phyloP scores from a whole-genome alignment of 192 early-diverging fungal genomes.

The Backusella liffmaniae region DNA sequence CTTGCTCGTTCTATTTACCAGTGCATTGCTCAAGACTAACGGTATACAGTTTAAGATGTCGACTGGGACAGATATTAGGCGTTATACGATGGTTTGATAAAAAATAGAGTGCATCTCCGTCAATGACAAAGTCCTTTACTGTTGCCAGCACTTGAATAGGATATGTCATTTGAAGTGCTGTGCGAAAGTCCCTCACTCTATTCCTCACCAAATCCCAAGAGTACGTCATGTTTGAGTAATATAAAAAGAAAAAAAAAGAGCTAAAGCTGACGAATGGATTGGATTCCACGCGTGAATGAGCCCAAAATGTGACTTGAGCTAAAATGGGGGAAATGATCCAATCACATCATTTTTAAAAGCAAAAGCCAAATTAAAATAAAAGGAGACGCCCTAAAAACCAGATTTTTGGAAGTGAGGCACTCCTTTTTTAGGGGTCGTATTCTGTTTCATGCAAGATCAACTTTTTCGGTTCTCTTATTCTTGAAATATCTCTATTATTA shows the following conservation, averaged over 20 bases:
- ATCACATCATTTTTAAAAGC: not conserved
- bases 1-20: not conserved
- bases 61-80: conserved; percentile 4
- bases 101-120: conserved; percentile 54
- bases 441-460: no score
- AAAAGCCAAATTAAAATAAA: not conserved
- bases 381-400: not conserved
- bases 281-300: not conserved
- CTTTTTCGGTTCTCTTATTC: no score
- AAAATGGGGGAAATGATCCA: not conserved
- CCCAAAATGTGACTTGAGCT: not conserved
- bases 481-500: no score
- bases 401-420: no score
- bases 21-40: conserved; percentile 28
- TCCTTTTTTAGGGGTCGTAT: not conserved
- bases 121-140: conserved; percentile 56
- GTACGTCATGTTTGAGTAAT: conserved; percentile 2
- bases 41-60: conserved; percentile 24
- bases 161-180: conserved; percentile 33
- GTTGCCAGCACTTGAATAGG: conserved; percentile 35
- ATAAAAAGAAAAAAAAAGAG: not conserved
- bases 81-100: conserved; percentile 32
- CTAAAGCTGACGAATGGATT: not conserved
- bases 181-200: conserved; percentile 54
- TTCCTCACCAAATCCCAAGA: conserved; percentile 61